Percentiles rank a stretch among this genome's conserved stretches.
phyloP scores from a whole-genome alignment of 768 basidiomycete species.

The Suillus variegatus region DNA sequence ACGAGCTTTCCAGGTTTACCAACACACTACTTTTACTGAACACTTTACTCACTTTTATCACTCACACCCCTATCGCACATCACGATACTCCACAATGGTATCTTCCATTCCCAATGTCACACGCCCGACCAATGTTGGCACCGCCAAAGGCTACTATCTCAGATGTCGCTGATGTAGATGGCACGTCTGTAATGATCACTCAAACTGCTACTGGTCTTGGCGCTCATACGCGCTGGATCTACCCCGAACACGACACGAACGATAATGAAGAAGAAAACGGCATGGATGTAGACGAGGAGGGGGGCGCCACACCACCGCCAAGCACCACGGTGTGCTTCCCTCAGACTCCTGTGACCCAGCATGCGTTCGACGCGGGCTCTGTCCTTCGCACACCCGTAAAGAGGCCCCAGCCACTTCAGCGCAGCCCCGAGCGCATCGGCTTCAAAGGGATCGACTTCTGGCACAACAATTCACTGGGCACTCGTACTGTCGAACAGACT shows the following conservation, averaged over 20 bases:
- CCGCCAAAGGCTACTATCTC: not conserved
- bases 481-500: constrained; percentile 13
- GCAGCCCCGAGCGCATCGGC: constrained; percentile 31
- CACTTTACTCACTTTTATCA: not conserved
- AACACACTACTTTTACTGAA: constrained; percentile 4
- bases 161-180: constrained; percentile 17
- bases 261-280: constrained; percentile 8
- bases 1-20: not conserved
- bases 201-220: constrained; percentile 16
- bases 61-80: not conserved
- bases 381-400: constrained; percentile 32
- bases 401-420: constrained; percentile 26
- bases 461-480: constrained; percentile 16
- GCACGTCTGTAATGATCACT: constrained; percentile 12
- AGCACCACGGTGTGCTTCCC: constrained; percentile 12
- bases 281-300: constrained; percentile 17
- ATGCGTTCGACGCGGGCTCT: constrained; percentile 31
- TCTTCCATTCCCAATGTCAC: constrained; percentile 14
- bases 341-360: constrained; percentile 21
- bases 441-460: constrained; percentile 27
- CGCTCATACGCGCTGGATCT: constrained; percentile 13
- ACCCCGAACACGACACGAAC: constrained; percentile 12
- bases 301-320: constrained; percentile 13
- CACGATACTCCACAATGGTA: not conserved
- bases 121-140: not conserved